phyloP scores from a whole-genome alignment of 306 rosid genomes.

The Cucurbita ficifolia region DNA sequence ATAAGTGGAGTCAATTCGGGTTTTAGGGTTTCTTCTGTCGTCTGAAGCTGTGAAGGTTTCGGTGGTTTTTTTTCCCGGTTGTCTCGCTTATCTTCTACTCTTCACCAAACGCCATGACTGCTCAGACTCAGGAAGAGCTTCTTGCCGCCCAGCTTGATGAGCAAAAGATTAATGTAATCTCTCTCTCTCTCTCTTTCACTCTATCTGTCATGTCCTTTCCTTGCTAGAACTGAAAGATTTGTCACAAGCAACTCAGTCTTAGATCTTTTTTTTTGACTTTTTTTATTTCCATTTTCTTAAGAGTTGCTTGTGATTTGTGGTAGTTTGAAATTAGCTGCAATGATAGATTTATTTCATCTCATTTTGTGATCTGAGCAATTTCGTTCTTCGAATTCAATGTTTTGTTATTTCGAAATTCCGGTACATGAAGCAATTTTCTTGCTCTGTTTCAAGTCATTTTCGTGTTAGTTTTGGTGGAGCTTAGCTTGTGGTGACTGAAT shows the following conservation, averaged over 20 bases:
- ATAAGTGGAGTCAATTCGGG: neutral
- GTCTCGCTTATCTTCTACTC: neutral
- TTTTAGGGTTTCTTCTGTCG: neutral
- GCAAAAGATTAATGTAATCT: conserved; percentile 27
- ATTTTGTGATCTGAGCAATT: neutral
- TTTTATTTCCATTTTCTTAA: neutral
- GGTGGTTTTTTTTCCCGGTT: neutral
- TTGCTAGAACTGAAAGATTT: neutral
- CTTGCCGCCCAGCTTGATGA: conserved; percentile 47
- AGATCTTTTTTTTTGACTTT: neutral
- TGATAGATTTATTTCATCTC: neutral
- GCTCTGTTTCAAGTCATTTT: neutral
- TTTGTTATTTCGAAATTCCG: neutral
- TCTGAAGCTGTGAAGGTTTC: neutral
- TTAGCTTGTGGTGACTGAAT: neutral
- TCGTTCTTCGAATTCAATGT: neutral
- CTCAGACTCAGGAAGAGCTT: conserved; percentile 50
- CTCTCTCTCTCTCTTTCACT: neutral
- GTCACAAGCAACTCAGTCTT: neutral
- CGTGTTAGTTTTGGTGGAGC: neutral
- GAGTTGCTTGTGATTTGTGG: neutral
- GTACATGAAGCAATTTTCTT: neutral
- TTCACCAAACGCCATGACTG: conserved; percentile 25
- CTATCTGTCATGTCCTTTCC: neutral
- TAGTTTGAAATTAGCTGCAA: neutral